Conservation (phyloP, 1,139 yeast genomes). For the Yamadazyma spencermartinsiae region DNA sequence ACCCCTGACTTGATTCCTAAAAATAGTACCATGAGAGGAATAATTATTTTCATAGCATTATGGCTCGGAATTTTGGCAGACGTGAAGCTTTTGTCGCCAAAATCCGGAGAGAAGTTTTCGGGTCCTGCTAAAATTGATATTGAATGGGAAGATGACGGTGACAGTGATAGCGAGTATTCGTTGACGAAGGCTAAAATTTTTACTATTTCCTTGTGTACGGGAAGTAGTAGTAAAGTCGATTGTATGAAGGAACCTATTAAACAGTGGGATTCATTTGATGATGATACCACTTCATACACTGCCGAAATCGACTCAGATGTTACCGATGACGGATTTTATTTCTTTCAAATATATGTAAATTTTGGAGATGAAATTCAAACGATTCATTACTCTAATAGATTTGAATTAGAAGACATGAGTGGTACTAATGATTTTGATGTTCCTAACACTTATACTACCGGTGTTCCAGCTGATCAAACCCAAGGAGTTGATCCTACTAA, state of each 20-base stretch:
- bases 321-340: constrained; percentile 67
- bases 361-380: constrained; percentile 49
- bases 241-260: constrained; percentile 33
- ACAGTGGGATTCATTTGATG: constrained; percentile 11
- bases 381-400: constrained; percentile 72
- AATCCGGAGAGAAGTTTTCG: constrained; percentile 45
- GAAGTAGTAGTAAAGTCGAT: constrained; percentile 51
- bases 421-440: constrained; percentile 46
- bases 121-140: constrained; percentile 50
- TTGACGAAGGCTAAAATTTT: constrained; percentile 45
- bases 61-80: constrained; percentile 42
- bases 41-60: constrained; percentile 8
- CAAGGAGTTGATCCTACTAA: constrained; percentile 28
- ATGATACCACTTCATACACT: constrained; percentile 25
- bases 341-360: constrained; percentile 59
- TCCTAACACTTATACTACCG: constrained; percentile 28
- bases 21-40: constrained; percentile 3
- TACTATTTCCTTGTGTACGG: constrained; percentile 67
- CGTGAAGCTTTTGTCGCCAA: constrained; percentile 56
- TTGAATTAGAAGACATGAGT: constrained; percentile 65
- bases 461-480: constrained; percentile 28
- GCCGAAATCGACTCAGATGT: constrained; percentile 42
- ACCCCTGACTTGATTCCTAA: background rate
- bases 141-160: constrained; percentile 60
- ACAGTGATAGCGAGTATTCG: constrained; percentile 43